Percentiles rank a stretch among this genome's conserved stretches.
Conservation (phyloP, 768 basidiomycete genomes). For the Trametes meyenii region DNA sequence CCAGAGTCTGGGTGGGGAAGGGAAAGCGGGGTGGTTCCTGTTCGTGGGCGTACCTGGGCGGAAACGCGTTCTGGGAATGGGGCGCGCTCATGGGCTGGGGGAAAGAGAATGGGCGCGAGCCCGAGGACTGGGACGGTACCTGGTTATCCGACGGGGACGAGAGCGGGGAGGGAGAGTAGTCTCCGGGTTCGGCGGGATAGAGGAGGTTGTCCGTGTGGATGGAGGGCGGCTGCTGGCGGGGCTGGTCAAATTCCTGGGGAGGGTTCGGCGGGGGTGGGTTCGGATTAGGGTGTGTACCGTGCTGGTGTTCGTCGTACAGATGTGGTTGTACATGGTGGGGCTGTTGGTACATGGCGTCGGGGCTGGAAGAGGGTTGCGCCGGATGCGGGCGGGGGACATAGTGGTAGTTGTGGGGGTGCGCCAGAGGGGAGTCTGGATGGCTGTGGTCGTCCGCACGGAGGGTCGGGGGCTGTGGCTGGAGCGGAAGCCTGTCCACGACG, state of each 20-base stretch:
- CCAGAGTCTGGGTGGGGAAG: slow-evolving; percentile 39
- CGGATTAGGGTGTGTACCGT: slow-evolving; percentile 1
- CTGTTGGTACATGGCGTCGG: slow-evolving; percentile 24
- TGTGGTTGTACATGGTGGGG: slow-evolving; percentile 7
- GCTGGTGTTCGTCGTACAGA: slow-evolving; percentile 10
- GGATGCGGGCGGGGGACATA: slow-evolving; percentile 28
- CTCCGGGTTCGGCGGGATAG: slow-evolving; percentile 16
- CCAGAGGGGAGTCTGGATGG: slow-evolving; percentile 19
- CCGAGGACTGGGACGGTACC: slow-evolving; percentile 12
- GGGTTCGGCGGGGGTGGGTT: not conserved
- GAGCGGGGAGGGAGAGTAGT: slow-evolving; percentile 24
- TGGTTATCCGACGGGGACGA: slow-evolving; percentile 22
- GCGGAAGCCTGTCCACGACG: slow-evolving; percentile 22
- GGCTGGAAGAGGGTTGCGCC: slow-evolving; percentile 14
- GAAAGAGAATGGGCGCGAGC: slow-evolving; percentile 20
- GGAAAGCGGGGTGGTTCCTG: slow-evolving; percentile 12
- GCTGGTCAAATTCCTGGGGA: slow-evolving; percentile 6
- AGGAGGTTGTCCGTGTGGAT: slow-evolving; percentile 24
- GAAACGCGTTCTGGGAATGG: slow-evolving; percentile 24
- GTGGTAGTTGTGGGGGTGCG: slow-evolving; percentile 17
- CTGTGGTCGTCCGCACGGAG: slow-evolving; percentile 6
- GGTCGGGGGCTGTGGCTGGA: slow-evolving; percentile 6
- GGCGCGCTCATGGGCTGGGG: slow-evolving; percentile 26
- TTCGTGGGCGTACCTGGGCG: slow-evolving; percentile 10
- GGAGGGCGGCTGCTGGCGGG: slow-evolving; percentile 24